phyloP scores from a whole-genome alignment of 2,329 filamentous ascomycete genomes.

The Fusarium caatingaense region DNA sequence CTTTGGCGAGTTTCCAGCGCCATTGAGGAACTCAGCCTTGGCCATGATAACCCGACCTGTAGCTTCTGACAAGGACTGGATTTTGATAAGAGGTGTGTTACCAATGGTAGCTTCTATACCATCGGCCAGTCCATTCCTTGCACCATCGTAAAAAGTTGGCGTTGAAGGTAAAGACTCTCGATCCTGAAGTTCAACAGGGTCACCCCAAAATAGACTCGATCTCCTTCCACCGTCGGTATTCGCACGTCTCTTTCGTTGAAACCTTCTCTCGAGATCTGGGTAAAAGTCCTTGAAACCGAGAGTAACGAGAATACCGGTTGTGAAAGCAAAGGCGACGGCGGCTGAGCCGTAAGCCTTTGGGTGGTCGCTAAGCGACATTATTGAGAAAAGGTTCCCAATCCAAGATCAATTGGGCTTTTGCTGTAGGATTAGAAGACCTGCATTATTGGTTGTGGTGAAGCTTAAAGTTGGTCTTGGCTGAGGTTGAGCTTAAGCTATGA shows the following conservation, averaged over 20 bases:
- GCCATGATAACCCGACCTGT: constrained; percentile 91
- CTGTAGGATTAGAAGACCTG: constrained; percentile 14
- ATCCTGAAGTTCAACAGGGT: constrained; percentile 67
- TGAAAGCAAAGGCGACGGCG: constrained; percentile 77
- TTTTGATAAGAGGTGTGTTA: constrained; percentile 88
- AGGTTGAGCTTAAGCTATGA: constrained; percentile 7
- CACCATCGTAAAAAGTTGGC: constrained; percentile 47
- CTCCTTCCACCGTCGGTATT: constrained; percentile 46
- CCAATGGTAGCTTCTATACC: constrained; percentile 94
- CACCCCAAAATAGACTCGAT: constrained; percentile 59
- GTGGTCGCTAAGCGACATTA: constrained; percentile 73
- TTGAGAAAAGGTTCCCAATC: constrained; percentile 8
- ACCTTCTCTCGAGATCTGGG: constrained; percentile 76
- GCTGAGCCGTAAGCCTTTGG: constrained; percentile 72
- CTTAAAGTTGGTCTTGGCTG: constrained; percentile 6
- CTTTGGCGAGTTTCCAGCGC: constrained; percentile 92
- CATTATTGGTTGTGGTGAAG: constrained; percentile 21
- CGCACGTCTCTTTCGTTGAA: constrained; percentile 59
- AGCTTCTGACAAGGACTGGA: constrained; percentile 85
- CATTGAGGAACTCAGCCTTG: constrained; percentile 97
- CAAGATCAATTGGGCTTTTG: constrained; percentile 13
- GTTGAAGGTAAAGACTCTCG: constrained; percentile 55
- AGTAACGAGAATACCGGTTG: constrained; percentile 80
- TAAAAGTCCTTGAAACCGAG: constrained; percentile 84
- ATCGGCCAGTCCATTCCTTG: constrained; percentile 62